These are phyloP conservation scores for Theileria luwenshuni DNA, from an alignment of 169 alveolate species.

Conservation along the genomic window DNA sequence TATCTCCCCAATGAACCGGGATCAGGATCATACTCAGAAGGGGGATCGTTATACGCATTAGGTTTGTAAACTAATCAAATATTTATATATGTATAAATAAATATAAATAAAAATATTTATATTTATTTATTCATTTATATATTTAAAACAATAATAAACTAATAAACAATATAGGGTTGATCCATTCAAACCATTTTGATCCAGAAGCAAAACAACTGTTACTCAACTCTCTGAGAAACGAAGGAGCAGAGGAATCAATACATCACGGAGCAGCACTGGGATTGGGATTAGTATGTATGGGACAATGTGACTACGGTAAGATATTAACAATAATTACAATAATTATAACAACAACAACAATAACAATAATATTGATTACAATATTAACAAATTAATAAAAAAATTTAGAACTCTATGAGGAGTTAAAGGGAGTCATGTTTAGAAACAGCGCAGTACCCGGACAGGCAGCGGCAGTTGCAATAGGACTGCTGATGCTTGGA, in stretches of 20 bases:
- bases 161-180: conserved; percentile 75
- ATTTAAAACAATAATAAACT: neutral
- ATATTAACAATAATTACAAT: neutral
- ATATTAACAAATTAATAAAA: conserved; percentile 47
- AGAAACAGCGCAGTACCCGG: conserved; percentile 95
- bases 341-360: conserved; percentile 51
- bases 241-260: conserved; percentile 70
- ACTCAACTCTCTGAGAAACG: conserved; percentile 78
- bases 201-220: conserved; percentile 76
- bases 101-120: neutral
- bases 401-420: conserved; percentile 81
- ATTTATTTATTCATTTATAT: too few species aligned
- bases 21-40: conserved; percentile 86
- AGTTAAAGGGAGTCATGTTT: conserved; percentile 85
- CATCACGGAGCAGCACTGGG: conserved; percentile 98
- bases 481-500: conserved; percentile 92
- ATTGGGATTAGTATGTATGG: conserved; percentile 92
- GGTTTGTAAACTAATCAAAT: conserved; percentile 23
- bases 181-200: conserved; percentile 89
- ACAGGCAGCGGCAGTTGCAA: conserved; percentile 97
- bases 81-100: neutral
- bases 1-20: conserved; percentile 60
- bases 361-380: conserved; percentile 7
- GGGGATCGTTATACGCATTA: conserved; percentile 97
- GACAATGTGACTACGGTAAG: conserved; percentile 78